Evolutionary conservation across 1,284 basidiomycete genomes (phyloP).

Genomic region (Coniferiporia weirii): DNA sequence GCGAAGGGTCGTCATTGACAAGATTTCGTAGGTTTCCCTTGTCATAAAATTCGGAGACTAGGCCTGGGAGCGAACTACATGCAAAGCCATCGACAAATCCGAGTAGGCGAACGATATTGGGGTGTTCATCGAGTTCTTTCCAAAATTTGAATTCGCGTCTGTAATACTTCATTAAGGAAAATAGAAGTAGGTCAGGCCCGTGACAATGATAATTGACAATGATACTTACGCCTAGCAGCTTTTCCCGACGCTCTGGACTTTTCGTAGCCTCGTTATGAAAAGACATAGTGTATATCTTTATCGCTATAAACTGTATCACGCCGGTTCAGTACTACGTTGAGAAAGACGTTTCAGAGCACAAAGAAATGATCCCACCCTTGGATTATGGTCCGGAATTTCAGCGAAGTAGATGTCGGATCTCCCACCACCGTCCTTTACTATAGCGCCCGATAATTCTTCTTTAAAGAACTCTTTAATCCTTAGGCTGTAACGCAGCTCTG

Average conservation of each 20-base stretch:
- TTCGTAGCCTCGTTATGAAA: background rate
- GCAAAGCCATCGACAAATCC: background rate
- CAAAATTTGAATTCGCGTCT: slow-evolving; percentile 1
- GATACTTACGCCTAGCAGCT: background rate
- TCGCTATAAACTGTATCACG: background rate
- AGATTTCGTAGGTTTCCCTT: background rate
- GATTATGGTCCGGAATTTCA: background rate
- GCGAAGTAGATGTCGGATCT: background rate
- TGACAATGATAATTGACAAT: background rate
- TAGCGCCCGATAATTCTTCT: background rate
- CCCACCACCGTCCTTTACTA: background rate
- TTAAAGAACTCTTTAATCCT: background rate
- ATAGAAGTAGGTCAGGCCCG: background rate
- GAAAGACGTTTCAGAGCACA: background rate
- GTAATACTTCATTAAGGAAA: background rate
- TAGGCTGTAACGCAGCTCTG: background rate
- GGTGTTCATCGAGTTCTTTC: background rate
- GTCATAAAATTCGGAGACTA: background rate
- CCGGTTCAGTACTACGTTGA: background rate
- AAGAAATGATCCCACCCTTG: background rate
- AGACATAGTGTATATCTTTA: background rate
- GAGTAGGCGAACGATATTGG: slow-evolving; percentile 2
- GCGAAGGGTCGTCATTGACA: background rate
- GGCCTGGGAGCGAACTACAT: background rate
- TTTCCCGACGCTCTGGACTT: background rate